Evolutionary conservation across 2,329 filamentous ascomycete genomes (phyloP).

Genomic region (Trichoderma asperellum): DNA sequence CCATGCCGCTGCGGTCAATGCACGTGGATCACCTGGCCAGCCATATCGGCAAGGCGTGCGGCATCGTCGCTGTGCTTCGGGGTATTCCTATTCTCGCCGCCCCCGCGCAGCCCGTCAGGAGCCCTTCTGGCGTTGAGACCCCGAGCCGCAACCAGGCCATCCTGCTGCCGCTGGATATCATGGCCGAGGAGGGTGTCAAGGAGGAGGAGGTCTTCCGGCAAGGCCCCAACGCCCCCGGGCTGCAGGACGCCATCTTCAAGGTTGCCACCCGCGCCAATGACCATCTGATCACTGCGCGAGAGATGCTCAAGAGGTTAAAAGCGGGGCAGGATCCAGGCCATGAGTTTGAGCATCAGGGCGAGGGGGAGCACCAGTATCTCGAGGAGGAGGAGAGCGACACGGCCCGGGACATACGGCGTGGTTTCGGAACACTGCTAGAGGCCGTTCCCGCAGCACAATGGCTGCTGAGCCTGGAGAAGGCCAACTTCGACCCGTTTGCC

Average conservation of each 20-base stretch:
- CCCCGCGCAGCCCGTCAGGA: slow-evolving; percentile 55
- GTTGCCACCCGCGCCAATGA: slow-evolving; percentile 95
- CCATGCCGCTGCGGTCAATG: slow-evolving; percentile 77
- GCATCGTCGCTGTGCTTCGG: slow-evolving; percentile 83
- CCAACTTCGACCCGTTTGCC: slow-evolving; percentile 82
- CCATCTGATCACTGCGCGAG: slow-evolving; percentile 88
- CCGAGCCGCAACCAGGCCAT: slow-evolving; percentile 57
- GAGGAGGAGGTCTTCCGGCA: slow-evolving; percentile 89
- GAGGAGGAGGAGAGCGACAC: slow-evolving; percentile 46
- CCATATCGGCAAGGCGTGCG: slow-evolving; percentile 91
- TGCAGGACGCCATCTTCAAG: slow-evolving; percentile 87
- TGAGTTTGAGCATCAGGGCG: slow-evolving; percentile 84
- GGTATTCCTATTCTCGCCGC: slow-evolving; percentile 89
- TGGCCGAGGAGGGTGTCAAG: slow-evolving; percentile 77
- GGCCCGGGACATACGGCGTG: slow-evolving; percentile 55
- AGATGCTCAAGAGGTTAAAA: slow-evolving; percentile 83
- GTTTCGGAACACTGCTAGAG: slow-evolving; percentile 80
- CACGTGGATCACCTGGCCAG: slow-evolving; percentile 91
- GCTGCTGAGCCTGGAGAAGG: slow-evolving; percentile 74
- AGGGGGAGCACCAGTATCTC: slow-evolving; percentile 68
- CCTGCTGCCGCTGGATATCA: slow-evolving; percentile 83
- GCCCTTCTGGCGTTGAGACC: slow-evolving; percentile 46
- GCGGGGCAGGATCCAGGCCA: slow-evolving; percentile 77
- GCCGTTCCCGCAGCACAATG: slow-evolving; percentile 78
- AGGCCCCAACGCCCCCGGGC: slow-evolving; percentile 75